Percentiles rank a stretch among this genome's conserved stretches.
These are phyloP conservation scores for Phycomyces nitens DNA, from an alignment of 192 early-diverging fungal species.

Conservation along the genomic window DNA sequence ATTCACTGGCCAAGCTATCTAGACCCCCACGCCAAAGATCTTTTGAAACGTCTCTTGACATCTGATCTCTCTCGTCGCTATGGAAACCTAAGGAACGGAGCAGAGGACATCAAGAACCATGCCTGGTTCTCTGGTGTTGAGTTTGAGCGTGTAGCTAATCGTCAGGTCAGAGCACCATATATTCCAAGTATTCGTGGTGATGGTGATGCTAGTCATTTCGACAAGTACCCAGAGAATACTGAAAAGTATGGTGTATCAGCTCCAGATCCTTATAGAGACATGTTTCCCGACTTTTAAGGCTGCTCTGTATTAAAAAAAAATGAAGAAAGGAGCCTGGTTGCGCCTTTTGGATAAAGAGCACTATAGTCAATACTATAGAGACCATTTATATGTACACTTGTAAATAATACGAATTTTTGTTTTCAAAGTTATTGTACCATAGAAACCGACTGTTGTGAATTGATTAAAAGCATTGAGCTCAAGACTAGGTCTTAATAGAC, in stretches of 20 bases:
- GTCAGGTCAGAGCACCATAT: slow-evolving; percentile 22
- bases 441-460: too few relatives aligned
- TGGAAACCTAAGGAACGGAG: slow-evolving; percentile 86
- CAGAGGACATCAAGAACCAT: slow-evolving; percentile 88
- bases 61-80: slow-evolving; percentile 86
- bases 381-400: too few relatives aligned
- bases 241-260: slow-evolving; percentile 72
- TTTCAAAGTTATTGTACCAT: too few relatives aligned
- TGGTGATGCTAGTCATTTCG: slow-evolving; percentile 93
- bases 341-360: too few relatives aligned
- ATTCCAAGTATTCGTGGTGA: slow-evolving; percentile 48
- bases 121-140: slow-evolving; percentile 88
- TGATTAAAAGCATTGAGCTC: too few relatives aligned
- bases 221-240: slow-evolving; percentile 88
- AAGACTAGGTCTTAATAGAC: too few relatives aligned
- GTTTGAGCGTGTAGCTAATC: slow-evolving; percentile 33
- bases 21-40: slow-evolving; percentile 75
- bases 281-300: slow-evolving; percentile 9
- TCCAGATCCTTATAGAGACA: slow-evolving; percentile 19
- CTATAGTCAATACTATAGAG: too few relatives aligned
- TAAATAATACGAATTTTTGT: too few relatives aligned
- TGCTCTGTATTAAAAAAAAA: too few relatives aligned
- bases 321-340: too few relatives aligned
- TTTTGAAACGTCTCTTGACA: slow-evolving; percentile 86
- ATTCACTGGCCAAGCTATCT: slow-evolving; percentile 87